Conservation (phyloP, 1,284 basidiomycete genomes). For the Malassezia slooffiae region DNA sequence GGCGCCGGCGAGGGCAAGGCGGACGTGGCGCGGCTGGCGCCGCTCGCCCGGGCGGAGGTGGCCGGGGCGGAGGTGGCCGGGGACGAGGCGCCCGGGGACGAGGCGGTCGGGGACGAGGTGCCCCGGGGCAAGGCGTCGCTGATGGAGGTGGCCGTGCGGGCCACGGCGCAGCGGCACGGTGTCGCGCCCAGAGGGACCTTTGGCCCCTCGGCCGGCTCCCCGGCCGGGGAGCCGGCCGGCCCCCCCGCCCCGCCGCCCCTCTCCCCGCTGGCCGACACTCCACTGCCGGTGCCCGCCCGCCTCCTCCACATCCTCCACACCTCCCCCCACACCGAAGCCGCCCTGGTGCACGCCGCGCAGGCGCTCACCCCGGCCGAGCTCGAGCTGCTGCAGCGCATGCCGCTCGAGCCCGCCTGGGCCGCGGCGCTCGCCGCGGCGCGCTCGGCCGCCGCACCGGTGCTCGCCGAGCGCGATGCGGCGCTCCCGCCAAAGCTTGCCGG, state of each 20-base stretch:
- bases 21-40: slow-evolving; percentile 1
- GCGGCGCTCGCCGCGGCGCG: background rate
- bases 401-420: background rate
- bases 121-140: no score
- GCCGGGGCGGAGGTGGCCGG: no score
- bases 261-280: background rate
- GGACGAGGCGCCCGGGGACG: no score
- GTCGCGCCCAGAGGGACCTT: no score
- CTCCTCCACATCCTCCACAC: background rate
- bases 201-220: no score
- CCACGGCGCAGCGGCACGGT: no score
- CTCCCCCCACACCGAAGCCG: background rate
- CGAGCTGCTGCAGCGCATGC: background rate
- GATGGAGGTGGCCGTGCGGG: no score
- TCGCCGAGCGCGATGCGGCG: no score
- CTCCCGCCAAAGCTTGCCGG: no score
- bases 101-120: no score
- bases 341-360: slow-evolving; percentile 1
- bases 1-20: no score
- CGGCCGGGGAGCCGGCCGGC: no score
- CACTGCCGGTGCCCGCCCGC: background rate
- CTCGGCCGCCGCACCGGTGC: background rate
- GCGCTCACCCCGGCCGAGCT: background rate
- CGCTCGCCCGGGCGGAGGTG: slow-evolving; percentile 6
- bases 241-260: background rate